These are phyloP conservation scores for Xylaria sp. DNA, from an alignment of 2,329 filamentous ascomycete genomes.

Conservation along the genomic window DNA sequence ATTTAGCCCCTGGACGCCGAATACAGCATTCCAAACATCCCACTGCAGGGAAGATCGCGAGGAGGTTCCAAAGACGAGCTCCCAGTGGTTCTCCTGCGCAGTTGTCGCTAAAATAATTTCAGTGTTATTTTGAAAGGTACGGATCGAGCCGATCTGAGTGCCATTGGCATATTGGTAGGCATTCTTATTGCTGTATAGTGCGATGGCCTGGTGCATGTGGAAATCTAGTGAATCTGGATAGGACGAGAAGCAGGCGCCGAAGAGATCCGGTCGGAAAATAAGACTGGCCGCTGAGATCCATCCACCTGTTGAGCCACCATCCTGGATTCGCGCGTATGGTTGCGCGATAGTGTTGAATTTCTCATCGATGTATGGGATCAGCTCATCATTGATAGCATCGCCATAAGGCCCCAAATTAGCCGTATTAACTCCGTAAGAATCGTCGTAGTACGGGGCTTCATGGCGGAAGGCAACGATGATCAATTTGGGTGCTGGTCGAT, in stretches of 20 bases:
- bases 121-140: constrained; percentile 26
- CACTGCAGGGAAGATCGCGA: constrained; percentile 42
- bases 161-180: constrained; percentile 38
- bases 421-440: constrained; percentile 43
- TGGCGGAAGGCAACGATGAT: constrained; percentile 43
- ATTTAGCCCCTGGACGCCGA: constrained; percentile 41
- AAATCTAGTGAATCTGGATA: constrained; percentile 43
- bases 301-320: constrained; percentile 43
- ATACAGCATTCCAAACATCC: constrained; percentile 44
- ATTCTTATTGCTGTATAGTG: constrained; percentile 41
- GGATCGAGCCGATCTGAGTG: constrained; percentile 36
- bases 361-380: constrained; percentile 41
- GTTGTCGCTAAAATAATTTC: constrained; percentile 33
- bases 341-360: constrained; percentile 40
- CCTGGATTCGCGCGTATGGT: constrained; percentile 42
- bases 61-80: constrained; percentile 42
- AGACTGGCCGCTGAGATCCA: constrained; percentile 41
- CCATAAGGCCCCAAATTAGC: constrained; percentile 43
- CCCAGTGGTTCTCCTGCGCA: constrained; percentile 44
- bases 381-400: constrained; percentile 43
- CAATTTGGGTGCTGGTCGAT: constrained; percentile 38
- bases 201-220: constrained; percentile 40
- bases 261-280: constrained; percentile 42
- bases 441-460: constrained; percentile 42
- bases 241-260: constrained; percentile 44